A percentile compares a stretch with the other conserved stretches of the same genome.
Conservation (phyloP, 1,139 yeast species). For the Candida labiduridarum region DNA sequence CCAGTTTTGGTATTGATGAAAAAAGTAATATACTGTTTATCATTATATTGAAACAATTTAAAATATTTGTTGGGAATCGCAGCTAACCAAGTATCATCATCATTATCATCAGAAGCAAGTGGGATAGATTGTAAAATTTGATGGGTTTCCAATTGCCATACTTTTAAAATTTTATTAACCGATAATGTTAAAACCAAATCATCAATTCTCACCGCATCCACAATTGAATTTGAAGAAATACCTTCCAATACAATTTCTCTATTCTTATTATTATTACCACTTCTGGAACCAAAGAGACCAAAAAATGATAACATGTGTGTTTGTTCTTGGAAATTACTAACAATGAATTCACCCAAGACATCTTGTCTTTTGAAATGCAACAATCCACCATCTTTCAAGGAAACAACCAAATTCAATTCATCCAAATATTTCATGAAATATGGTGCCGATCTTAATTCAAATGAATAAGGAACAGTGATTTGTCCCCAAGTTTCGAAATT, state of each 20-base stretch:
- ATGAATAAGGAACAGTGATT: constrained; percentile 71
- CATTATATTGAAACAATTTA: constrained; percentile 17
- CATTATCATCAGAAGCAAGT: constrained; percentile 18
- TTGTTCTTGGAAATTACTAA: constrained; percentile 54
- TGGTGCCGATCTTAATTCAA: constrained; percentile 66
- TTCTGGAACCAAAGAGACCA: constrained; percentile 29
- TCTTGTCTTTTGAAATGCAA: constrained; percentile 48
- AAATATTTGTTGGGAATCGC: constrained; percentile 36
- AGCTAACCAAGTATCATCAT: constrained; percentile 29
- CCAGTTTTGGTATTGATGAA: constrained; percentile 13
- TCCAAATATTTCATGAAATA: constrained; percentile 53
- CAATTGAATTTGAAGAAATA: constrained; percentile 33
- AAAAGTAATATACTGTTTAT: constrained; percentile 19
- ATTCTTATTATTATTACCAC: constrained; percentile 17
- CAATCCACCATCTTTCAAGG: constrained; percentile 73
- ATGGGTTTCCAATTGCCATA: constrained; percentile 56
- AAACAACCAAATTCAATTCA: constrained; percentile 47
- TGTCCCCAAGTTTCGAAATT: constrained; percentile 57
- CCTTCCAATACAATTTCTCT: constrained; percentile 28
- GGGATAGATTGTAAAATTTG: constrained; percentile 18
- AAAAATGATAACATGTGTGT: constrained; percentile 46
- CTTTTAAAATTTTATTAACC: constrained; percentile 50
- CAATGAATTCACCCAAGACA: constrained; percentile 45
- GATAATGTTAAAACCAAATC: constrained; percentile 33
- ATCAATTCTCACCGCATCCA: constrained; percentile 27